Evolutionary conservation across 2,329 filamentous ascomycete species (phyloP).

Genomic region (Sporothrix brasiliensis): DNA sequence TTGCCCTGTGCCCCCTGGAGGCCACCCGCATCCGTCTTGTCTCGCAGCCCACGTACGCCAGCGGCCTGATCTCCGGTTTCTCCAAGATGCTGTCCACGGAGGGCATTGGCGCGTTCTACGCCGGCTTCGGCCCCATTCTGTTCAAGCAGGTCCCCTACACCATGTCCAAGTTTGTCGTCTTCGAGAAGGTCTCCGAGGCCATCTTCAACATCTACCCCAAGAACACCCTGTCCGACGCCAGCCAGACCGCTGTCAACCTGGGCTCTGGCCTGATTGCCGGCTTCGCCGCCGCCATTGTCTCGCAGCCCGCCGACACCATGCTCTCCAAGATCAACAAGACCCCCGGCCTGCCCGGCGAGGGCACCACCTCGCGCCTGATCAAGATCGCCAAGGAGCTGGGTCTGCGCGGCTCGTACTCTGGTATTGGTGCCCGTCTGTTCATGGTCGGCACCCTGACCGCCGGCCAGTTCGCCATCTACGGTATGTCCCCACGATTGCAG

Average conservation of each 20-base stretch:
- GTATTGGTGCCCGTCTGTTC: conserved; percentile 67
- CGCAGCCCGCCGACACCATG: conserved; percentile 85
- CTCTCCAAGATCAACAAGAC: conserved; percentile 90
- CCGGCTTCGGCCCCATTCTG: conserved; percentile 76
- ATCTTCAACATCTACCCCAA: conserved; percentile 69
- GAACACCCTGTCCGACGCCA: conserved; percentile 61
- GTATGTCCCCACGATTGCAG: conserved; percentile 20
- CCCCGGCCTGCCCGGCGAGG: conserved; percentile 76
- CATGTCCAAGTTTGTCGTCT: conserved; percentile 87
- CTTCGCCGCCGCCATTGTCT: conserved; percentile 79
- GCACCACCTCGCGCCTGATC: conserved; percentile 72
- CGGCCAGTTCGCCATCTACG: conserved; percentile 85
- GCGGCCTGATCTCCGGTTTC: conserved; percentile 71
- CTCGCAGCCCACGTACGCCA: conserved; percentile 75
- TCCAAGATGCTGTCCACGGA: conserved; percentile 73
- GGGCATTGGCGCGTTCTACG: conserved; percentile 78
- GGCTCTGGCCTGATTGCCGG: conserved; percentile 54
- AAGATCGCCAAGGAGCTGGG: conserved; percentile 82
- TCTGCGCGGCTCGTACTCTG: conserved; percentile 69
- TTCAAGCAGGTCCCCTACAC: conserved; percentile 86
- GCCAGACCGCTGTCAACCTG: conserved; percentile 73
- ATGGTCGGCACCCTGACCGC: conserved; percentile 67
- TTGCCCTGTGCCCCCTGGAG: conserved; percentile 81
- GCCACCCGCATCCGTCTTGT: conserved; percentile 84
- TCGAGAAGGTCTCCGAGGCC: conserved; percentile 75